Evolutionary conservation across 768 basidiomycete genomes (phyloP), one percentile per base, ranked within the genome.

Genomic region (Candolleomyces efflorescens): DNA sequence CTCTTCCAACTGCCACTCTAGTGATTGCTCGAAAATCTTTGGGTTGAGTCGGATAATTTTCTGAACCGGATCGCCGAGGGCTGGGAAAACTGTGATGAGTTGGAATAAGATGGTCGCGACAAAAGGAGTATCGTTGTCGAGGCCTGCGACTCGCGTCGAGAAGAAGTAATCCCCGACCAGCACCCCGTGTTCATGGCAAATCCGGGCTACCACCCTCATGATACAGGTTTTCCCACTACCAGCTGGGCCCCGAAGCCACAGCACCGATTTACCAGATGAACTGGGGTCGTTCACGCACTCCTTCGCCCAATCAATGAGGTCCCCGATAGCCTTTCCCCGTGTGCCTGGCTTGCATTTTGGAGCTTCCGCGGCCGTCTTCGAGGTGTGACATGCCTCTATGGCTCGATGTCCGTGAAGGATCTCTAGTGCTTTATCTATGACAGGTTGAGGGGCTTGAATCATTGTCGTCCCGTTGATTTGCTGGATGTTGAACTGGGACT

Each of bases 161-260:
- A n/a, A n/a, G n/a, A n/a, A n/a, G n/a, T n/a, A n/a, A n/a, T n/a
- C n/a, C n/a, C n/a, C n/a, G n/a, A n/a, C n/a, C n/a, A n/a, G n/a
- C n/a, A n/a, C n/a, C n/a, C n/a, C n/a, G n/a, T n/a, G n/a, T n/a
- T n/a, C n/a, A n/a, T n/a, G n/a, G n/a, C n/a, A n/a, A n/a, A n/a
- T n/a, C 36, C 4, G 50, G 6, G 24, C 55, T 3, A 56, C 55
- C 20, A 37, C 32, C 15, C 55, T 15, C 41, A 48, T 46, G 12
- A 56, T 50, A 26, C 55, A 56, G 9, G 55, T 56, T 27, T 56
- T 56, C 3, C 55, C 55, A 13, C 27, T 32, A 12, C 55, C 55
- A 3, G 55, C 55, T 3, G 55, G 55, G 10, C 55, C 55, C n/a
- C 20, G 47, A 37, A 56, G 50, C 55, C 55, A 56, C 3, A 56